Evolutionary conservation across 2,329 filamentous ascomycete species (phyloP), one percentile per base, ranked within the genome.

Genomic region (Periconia sp.): DNA sequence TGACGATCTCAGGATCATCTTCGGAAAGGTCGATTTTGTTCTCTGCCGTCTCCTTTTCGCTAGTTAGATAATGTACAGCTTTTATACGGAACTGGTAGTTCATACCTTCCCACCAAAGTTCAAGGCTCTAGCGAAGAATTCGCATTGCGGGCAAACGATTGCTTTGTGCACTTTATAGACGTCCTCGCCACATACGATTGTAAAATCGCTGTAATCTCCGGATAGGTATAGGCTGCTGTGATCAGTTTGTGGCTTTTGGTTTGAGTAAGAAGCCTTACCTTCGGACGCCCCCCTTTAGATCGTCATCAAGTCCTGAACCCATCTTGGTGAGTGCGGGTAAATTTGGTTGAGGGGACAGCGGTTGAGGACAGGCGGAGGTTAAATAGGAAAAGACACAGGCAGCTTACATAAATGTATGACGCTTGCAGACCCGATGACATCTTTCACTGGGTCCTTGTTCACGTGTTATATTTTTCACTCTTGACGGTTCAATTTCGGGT

Each of bases 121-220:
- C 15, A 17, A 11, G n/a, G 42, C 48, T n/a, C 6, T 11, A 17
- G 23, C 48, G 17, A 50, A 45, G 33, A 45, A 50, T 17, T 44
- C 48, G 23, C 23, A 23, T n/a, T 18, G 41, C 2, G 48, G 31
- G 48, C 48, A 45, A 23, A 50, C 18, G 31, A 50, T 47, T 8
- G 42, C 42, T 40, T 41, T 47, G 37, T 52, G 49, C 2, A 52
- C 37, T 6, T 7, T 10, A 15, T 23, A 46, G n/a, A 33, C 33
- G 13, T 54, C 44, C 18, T 41, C 42, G 2, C 48, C 41, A 41
- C 56, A 56, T 2, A 17, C 53, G 44, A 58, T 49, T 17, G 27
- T 49, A 23, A 56, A 46, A 40, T 56, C 56, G 1, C 50, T 48
- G 33, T 56, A 37, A 3, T 55, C 40, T 15, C 47, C 49, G n/a